Evolutionary conservation across 306 rosid genomes (phyloP).

Genomic region (Benincasa hispida): DNA sequence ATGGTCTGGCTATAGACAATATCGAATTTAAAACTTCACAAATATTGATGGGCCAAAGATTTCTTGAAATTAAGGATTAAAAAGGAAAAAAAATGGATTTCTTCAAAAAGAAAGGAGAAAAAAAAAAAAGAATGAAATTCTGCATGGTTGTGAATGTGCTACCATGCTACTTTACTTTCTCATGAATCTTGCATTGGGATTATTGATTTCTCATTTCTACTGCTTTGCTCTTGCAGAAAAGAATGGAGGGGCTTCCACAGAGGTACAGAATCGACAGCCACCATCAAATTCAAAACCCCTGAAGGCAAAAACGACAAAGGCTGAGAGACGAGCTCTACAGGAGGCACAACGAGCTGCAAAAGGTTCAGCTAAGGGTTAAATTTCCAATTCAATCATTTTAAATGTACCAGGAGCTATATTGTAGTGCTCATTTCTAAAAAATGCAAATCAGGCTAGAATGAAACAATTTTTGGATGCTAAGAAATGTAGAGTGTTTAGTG

Average conservation of each 20-base stretch:
- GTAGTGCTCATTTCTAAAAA: not conserved
- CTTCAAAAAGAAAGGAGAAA: too few species aligned
- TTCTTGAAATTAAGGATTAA: too few species aligned
- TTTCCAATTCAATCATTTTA: not conserved
- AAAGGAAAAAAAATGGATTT: too few species aligned
- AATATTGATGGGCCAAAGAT: too few species aligned
- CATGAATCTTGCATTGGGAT: not conserved
- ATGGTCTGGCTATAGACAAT: too few species aligned
- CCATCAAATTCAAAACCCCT: slow-evolving; percentile 26
- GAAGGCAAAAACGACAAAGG: slow-evolving; percentile 59
- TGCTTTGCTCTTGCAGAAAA: slow-evolving; percentile 33
- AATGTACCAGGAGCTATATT: not conserved
- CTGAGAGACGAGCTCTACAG: slow-evolving; percentile 76
- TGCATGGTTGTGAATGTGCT: not conserved
- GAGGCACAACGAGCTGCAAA: slow-evolving; percentile 88
- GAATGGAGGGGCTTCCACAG: slow-evolving; percentile 20
- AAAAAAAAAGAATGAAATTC: not conserved
- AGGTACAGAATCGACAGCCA: slow-evolving; percentile 19
- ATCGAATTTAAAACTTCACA: too few species aligned
- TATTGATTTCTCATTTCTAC: not conserved
- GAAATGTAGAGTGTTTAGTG: not conserved
- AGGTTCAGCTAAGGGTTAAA: slow-evolving; percentile 55
- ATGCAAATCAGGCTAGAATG: not conserved
- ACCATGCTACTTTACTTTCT: too few species aligned
- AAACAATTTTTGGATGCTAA: not conserved